phyloP scores from a whole-genome alignment of 495 filamentous ascomycete species.

The Neurospora discreta region DNA sequence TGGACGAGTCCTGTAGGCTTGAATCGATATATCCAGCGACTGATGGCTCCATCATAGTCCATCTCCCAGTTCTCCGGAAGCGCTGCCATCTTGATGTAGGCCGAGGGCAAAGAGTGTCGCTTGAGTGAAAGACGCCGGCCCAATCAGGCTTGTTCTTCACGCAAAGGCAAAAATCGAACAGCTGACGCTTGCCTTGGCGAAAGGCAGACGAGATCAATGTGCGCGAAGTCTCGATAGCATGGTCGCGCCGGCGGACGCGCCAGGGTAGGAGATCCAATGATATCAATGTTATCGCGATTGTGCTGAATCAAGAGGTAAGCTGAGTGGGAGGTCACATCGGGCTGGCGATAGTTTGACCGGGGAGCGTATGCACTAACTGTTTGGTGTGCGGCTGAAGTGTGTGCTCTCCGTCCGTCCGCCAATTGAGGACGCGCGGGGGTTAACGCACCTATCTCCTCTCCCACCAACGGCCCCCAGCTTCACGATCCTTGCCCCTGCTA shows the following conservation, averaged over 20 bases:
- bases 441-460: too few relatives aligned
- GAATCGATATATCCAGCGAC: constrained; percentile 37
- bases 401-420: too few relatives aligned
- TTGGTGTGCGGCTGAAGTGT: too few relatives aligned
- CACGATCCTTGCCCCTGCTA: too few relatives aligned
- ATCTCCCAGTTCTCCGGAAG: constrained; percentile 37
- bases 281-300: background rate
- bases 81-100: constrained; percentile 14
- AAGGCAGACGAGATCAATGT: background rate
- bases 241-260: background rate
- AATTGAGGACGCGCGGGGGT: too few relatives aligned
- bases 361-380: too few relatives aligned
- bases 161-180: background rate
- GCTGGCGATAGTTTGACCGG: too few relatives aligned
- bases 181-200: background rate
- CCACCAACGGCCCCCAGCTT: too few relatives aligned
- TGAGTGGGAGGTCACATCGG: background rate
- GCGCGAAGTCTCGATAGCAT: background rate
- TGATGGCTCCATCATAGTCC: constrained; percentile 32
- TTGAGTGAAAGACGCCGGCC: background rate
- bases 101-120: background rate
- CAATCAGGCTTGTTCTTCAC: background rate
- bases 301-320: background rate
- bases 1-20: constrained; percentile 34
- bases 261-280: background rate